Evolutionary conservation across 2,329 filamentous ascomycete genomes (phyloP).

Genomic region (Aspergillus brasiliensis): DNA sequence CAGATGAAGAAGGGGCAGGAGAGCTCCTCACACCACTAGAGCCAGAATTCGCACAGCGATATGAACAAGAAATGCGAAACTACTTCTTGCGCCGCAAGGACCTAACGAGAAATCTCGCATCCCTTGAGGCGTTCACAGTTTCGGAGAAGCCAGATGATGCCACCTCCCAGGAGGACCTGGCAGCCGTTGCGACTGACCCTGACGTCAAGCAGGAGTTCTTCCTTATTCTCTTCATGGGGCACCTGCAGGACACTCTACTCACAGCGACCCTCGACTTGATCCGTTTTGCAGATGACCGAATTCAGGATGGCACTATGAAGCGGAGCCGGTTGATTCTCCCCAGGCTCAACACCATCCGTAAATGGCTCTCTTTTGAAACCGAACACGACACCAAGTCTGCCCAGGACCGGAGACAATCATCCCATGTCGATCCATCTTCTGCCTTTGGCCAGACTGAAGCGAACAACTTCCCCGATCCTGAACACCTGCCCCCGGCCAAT

Average conservation of each 20-base stretch:
- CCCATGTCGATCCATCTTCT: conserved; percentile 39
- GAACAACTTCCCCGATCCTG: conserved; percentile 56
- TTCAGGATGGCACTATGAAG: conserved; percentile 64
- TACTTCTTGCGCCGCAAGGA: conserved; percentile 57
- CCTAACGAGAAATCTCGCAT: conserved; percentile 51
- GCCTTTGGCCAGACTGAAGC: conserved; percentile 58
- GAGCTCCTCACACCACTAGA: conserved; percentile 58
- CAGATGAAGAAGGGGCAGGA: conserved; percentile 54
- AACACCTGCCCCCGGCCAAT: conserved; percentile 68
- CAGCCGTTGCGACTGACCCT: conserved; percentile 19
- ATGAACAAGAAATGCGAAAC: conserved; percentile 53
- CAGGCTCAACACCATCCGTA: conserved; percentile 59
- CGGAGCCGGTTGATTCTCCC: conserved; percentile 65
- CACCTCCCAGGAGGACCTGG: conserved; percentile 17
- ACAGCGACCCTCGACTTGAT: conserved; percentile 64
- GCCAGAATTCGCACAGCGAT: conserved; percentile 54
- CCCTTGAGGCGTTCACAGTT: conserved; percentile 28
- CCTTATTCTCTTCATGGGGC: conserved; percentile 63
- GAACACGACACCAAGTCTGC: conserved; percentile 10
- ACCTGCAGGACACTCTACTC: conserved; percentile 61
- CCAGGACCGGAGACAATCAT: conserved; percentile 18
- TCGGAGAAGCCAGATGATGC: conserved; percentile 39
- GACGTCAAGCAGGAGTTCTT: conserved; percentile 62
- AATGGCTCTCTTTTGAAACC: conserved; percentile 52
- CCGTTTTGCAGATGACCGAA: conserved; percentile 65